Evolutionary conservation across 148 eudicot species (phyloP).

Genomic region (Linanthus parryae): DNA sequence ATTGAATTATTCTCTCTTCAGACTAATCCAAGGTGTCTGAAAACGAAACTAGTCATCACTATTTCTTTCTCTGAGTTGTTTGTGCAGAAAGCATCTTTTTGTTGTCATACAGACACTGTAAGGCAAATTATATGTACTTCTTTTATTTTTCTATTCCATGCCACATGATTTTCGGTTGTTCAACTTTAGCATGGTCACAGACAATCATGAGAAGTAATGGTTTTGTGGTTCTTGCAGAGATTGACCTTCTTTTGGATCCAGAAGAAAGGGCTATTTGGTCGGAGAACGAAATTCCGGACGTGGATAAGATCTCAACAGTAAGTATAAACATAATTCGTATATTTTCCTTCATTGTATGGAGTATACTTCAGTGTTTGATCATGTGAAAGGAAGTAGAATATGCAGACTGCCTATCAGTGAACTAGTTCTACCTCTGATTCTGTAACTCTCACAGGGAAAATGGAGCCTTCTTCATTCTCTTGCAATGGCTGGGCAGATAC

Average conservation of each 20-base stretch:
- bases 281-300: constrained; percentile 50
- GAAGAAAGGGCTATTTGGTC: constrained; percentile 65
- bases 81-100: neutral
- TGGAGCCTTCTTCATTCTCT: constrained; percentile 81
- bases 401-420: neutral
- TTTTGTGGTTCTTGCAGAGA: constrained; percentile 40
- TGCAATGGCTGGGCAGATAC: constrained; percentile 86
- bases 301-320: constrained; percentile 77
- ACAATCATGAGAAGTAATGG: neutral
- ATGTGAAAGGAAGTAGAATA: neutral
- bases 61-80: neutral
- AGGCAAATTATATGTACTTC: neutral
- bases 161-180: neutral
- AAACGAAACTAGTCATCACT: neutral
- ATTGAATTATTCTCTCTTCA: too few species aligned
- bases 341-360: neutral
- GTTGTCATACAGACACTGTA: too few species aligned
- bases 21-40: too few species aligned
- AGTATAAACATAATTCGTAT: constrained; percentile 15
- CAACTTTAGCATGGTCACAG: neutral
- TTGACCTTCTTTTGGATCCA: constrained; percentile 61
- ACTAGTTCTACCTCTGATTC: neutral
- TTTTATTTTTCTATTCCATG: neutral
- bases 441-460: constrained; percentile 42
- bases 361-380: neutral